A percentile compares a stretch with the other conserved stretches of the same genome.
Conservation (phyloP, 768 basidiomycete species). For the Dacryopinax spathularia region DNA sequence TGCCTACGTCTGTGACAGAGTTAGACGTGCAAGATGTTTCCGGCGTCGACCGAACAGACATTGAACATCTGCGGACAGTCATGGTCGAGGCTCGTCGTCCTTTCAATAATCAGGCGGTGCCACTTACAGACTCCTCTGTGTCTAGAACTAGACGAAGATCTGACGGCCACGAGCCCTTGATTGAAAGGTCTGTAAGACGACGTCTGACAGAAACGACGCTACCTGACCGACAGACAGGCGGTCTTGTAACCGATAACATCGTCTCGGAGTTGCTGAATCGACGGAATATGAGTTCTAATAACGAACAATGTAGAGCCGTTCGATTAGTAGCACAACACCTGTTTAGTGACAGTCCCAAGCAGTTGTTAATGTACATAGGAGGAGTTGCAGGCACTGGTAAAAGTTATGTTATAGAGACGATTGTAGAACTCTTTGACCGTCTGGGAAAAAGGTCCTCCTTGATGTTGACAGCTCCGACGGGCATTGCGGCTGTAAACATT, state of each 20-base stretch:
- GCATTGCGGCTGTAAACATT: not conserved
- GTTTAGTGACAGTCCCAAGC: not conserved
- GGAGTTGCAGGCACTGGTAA: constrained; percentile 10
- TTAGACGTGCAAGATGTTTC: not conserved
- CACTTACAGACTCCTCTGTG: not conserved
- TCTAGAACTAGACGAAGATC: too few species aligned
- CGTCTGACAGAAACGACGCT: not conserved
- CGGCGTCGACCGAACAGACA: not conserved
- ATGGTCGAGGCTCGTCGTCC: not conserved
- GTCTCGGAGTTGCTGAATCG: not conserved
- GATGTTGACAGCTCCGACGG: not conserved
- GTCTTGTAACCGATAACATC: not conserved
- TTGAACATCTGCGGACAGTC: not conserved
- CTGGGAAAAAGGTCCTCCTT: constrained; percentile 5
- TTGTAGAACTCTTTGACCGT: constrained; percentile 1
- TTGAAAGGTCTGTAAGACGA: not conserved
- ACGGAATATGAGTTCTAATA: not conserved
- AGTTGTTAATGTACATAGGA: constrained; percentile 9
- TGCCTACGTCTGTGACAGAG: not conserved
- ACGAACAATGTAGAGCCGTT: constrained; percentile 8
- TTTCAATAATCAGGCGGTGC: too few species aligned
- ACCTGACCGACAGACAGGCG: not conserved
- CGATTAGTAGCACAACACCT: constrained; percentile 5
- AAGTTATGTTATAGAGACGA: constrained; percentile 7
- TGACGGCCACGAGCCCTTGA: not conserved